Percentiles rank a stretch among this genome's conserved stretches.
Conservation (phyloP, 495 filamentous ascomycete species). For the Penicillium silybi region DNA sequence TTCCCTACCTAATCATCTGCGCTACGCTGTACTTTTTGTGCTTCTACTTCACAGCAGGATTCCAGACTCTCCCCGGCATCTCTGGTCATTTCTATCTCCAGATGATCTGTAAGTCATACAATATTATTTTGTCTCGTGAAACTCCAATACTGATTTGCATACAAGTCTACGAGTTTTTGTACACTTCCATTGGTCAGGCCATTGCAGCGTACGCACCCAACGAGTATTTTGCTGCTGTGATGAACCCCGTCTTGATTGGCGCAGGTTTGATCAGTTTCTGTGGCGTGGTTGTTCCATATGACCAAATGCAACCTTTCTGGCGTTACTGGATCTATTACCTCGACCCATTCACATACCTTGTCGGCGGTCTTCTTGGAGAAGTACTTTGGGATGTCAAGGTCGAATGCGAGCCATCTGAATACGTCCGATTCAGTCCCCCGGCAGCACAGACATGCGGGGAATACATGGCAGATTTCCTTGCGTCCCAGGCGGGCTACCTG, state of each 20-base stretch:
- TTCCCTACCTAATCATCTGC: conserved; percentile 57
- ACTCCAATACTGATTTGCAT: neutral
- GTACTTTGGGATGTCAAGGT: conserved; percentile 47
- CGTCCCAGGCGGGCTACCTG: conserved; percentile 53
- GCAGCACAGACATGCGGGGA: conserved; percentile 60
- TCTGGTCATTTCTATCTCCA: conserved; percentile 46
- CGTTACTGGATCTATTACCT: conserved; percentile 58
- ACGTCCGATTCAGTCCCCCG: conserved; percentile 59
- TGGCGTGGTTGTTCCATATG: conserved; percentile 52
- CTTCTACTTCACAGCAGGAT: conserved; percentile 57
- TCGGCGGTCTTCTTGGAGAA: conserved; percentile 44
- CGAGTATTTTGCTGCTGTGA: conserved; percentile 50
- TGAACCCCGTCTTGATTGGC: conserved; percentile 49
- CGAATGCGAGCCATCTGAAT: conserved; percentile 53
- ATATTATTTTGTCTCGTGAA: neutral
- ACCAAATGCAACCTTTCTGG: conserved; percentile 52
- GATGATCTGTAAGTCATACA: conserved; percentile 41
- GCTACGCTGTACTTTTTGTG: conserved; percentile 54
- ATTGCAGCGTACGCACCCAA: conserved; percentile 55
- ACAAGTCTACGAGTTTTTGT: conserved; percentile 43
- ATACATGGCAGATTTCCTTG: conserved; percentile 58
- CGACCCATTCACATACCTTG: conserved; percentile 53
- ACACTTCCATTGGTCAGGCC: conserved; percentile 41
- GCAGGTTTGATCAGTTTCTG: conserved; percentile 51
- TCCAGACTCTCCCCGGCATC: conserved; percentile 37